A percentile compares a stretch with the other conserved stretches of the same genome.
phyloP scores from a whole-genome alignment of 371 early-diverging fungal species.

The Circinella umbellata region DNA sequence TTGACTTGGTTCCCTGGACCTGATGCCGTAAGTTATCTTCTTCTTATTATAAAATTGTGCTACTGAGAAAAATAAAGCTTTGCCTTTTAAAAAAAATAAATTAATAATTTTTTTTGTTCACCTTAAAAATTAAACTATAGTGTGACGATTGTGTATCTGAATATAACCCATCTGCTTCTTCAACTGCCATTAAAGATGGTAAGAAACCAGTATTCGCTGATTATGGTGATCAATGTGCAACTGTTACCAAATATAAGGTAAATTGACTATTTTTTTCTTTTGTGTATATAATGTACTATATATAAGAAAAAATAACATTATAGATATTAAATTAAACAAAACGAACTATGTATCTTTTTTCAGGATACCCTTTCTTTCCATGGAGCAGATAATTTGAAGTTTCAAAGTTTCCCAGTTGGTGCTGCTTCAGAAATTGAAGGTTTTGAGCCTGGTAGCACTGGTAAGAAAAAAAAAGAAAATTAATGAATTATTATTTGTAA shows the following conservation, averaged over 20 bases:
- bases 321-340: too few species aligned
- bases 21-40: background rate
- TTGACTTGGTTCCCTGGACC: background rate
- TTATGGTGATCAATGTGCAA: slow-evolving; percentile 1
- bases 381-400: background rate
- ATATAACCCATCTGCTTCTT: background rate
- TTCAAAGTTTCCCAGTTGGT: slow-evolving; percentile 3
- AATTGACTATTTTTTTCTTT: background rate
- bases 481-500: background rate
- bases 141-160: too few species aligned
- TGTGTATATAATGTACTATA: background rate
- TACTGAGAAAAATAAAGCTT: background rate
- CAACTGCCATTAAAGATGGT: background rate
- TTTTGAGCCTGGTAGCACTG: background rate
- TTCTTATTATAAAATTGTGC: background rate
- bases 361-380: background rate
- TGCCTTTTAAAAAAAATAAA: too few species aligned
- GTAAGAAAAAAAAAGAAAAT: background rate
- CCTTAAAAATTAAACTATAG: too few species aligned
- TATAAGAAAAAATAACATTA: too few species aligned
- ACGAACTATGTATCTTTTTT: too few species aligned
- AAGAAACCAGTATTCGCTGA: background rate
- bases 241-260: background rate
- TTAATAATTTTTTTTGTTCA: too few species aligned
- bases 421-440: slow-evolving; percentile 1